These are phyloP conservation scores for Hypholoma sublateritium DNA, from an alignment of 768 basidiomycete genomes.

Conservation along the genomic window DNA sequence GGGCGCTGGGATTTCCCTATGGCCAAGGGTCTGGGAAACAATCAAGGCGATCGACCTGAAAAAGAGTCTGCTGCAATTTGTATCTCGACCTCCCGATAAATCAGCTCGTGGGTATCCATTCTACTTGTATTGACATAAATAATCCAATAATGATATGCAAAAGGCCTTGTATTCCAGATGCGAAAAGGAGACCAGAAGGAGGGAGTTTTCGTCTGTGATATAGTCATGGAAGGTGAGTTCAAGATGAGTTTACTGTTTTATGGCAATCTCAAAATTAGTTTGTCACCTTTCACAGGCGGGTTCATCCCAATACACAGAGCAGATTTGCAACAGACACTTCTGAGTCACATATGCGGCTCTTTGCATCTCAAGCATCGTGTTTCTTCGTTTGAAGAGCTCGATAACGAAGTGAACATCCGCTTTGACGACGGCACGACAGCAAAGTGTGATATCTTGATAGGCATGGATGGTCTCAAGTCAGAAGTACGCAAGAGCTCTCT, in stretches of 20 bases:
- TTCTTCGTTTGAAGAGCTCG: conserved; percentile 23
- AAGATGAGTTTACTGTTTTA: background rate
- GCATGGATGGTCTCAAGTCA: conserved; percentile 43
- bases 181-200: conserved; percentile 31
- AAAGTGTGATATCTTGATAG: conserved; percentile 39
- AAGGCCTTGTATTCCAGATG: conserved; percentile 18
- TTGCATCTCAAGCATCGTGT: conserved; percentile 33
- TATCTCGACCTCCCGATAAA: conserved; percentile 13
- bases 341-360: background rate
- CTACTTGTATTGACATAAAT: background rate
- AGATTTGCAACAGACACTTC: background rate
- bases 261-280: too few species aligned
- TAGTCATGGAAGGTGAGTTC: conserved; percentile 19
- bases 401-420: conserved; percentile 25
- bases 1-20: conserved; percentile 44
- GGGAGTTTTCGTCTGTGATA: conserved; percentile 26
- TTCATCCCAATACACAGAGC: background rate
- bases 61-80: conserved; percentile 9
- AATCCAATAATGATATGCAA: background rate
- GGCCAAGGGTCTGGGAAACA: conserved; percentile 38
- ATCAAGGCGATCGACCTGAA: conserved; percentile 38
- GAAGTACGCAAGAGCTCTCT: conserved; percentile 18
- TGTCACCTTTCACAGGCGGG: background rate
- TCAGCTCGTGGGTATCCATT: conserved; percentile 8
- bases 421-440: conserved; percentile 37